These are phyloP conservation scores for Carex cristatella DNA, from an alignment of 176 grass and related monocot genomes.

Conservation along the genomic window DNA sequence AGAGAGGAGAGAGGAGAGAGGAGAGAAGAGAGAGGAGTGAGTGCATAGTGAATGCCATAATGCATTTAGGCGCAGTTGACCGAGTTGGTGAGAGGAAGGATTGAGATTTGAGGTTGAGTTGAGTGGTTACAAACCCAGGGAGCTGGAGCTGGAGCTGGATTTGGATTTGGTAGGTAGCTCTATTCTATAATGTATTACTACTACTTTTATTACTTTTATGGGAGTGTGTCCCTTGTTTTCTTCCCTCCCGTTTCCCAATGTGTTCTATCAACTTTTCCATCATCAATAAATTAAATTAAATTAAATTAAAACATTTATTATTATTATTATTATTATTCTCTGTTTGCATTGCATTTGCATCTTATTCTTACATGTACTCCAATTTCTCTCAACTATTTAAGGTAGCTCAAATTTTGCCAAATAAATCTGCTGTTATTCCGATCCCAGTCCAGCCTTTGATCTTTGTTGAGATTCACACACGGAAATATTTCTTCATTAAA, in stretches of 20 bases:
- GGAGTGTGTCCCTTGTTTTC: conserved; percentile 36
- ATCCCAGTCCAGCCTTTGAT: too few species aligned
- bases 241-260: not conserved
- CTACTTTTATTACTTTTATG: conserved; percentile 19
- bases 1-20: too few species aligned
- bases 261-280: conserved; percentile 9
- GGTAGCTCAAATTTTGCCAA: too few species aligned
- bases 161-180: conserved; percentile 56
- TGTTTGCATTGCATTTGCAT: not conserved
- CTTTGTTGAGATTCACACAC: too few species aligned
- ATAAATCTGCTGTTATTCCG: too few species aligned
- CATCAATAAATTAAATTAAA: not conserved
- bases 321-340: not conserved
- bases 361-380: conserved; percentile 2
- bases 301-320: not conserved
- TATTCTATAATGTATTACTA: too few species aligned
- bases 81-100: conserved; percentile 38
- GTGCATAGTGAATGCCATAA: too few species aligned
- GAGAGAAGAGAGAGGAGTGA: too few species aligned
- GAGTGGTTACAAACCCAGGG: conserved; percentile 44
- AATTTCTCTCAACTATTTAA: not conserved
- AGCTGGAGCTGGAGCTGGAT: not conserved
- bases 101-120: not conserved
- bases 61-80: conserved; percentile 43
- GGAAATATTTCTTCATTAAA: too few species aligned